A percentile compares a stretch with the other conserved stretches of the same genome.
Conservation (phyloP, 1,284 basidiomycete species). For the Heliocybe sulcata region DNA sequence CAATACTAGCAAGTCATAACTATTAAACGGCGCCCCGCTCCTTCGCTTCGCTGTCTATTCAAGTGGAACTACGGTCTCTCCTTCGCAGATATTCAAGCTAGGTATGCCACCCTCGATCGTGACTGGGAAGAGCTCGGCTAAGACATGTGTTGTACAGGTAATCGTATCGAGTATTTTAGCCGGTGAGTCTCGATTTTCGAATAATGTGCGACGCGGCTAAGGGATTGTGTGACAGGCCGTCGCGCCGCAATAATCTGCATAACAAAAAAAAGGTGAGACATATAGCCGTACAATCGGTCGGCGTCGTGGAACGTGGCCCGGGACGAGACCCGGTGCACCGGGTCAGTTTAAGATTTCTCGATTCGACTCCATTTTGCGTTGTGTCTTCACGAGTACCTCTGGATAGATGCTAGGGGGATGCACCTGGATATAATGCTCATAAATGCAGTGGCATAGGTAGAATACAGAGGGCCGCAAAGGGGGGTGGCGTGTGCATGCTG, state of each 20-base stretch:
- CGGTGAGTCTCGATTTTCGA: neutral
- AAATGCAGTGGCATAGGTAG: neutral
- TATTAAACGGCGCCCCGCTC: neutral
- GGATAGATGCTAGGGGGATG: no score
- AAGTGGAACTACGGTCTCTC: neutral
- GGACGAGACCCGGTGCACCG: neutral
- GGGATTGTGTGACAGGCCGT: neutral
- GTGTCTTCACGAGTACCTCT: no score
- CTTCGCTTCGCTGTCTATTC: neutral
- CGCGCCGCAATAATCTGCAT: neutral
- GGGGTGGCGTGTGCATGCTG: neutral
- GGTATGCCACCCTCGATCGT: neutral
- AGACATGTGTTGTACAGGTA: neutral
- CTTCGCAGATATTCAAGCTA: neutral
- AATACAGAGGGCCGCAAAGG: neutral
- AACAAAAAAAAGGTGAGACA: slow-evolving; percentile 2
- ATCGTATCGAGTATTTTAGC: neutral
- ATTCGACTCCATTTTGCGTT: no score
- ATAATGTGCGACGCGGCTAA: neutral
- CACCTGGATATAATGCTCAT: no score
- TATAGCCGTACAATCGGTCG: neutral
- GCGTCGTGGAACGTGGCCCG: neutral
- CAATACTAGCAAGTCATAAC: neutral
- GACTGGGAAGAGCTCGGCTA: neutral
- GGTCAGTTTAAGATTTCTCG: neutral